These are phyloP conservation scores for Capsicum rhomboideum DNA, from an alignment of 257 asterid genomes.

Conservation along the genomic window DNA sequence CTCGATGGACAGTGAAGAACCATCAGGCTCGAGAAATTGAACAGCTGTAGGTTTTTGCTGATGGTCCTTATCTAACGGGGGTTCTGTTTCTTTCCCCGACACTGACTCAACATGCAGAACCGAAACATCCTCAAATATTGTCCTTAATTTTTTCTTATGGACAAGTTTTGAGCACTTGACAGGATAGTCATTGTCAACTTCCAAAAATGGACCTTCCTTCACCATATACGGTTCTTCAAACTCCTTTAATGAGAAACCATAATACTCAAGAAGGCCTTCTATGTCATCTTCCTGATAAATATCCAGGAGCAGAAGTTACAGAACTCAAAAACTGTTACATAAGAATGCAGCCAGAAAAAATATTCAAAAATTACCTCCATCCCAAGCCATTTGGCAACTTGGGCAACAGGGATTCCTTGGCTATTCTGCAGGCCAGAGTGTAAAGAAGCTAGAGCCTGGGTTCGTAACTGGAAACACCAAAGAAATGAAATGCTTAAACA, in stretches of 20 bases:
- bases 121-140: constrained; percentile 53
- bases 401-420: constrained; percentile 88
- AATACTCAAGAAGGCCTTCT: constrained; percentile 62
- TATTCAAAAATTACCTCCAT: constrained; percentile 62
- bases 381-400: constrained; percentile 84
- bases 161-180: constrained; percentile 85
- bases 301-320: constrained; percentile 7
- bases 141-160: constrained; percentile 55
- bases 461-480: constrained; percentile 59
- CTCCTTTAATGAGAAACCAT: constrained; percentile 75
- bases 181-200: constrained; percentile 71
- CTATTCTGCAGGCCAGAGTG: constrained; percentile 82
- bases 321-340: constrained; percentile 4
- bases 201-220: constrained; percentile 68
- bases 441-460: constrained; percentile 91
- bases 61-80: constrained; percentile 20
- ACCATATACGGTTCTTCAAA: constrained; percentile 97
- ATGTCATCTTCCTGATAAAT: constrained; percentile 74
- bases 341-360: neutral
- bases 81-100: constrained; percentile 16
- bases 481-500: constrained; percentile 1
- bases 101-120: constrained; percentile 34
- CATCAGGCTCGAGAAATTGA: constrained; percentile 22
- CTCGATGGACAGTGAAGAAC: constrained; percentile 34
- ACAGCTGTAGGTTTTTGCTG: constrained; percentile 21